Conservation (phyloP, 2,329 filamentous ascomycete genomes). For the Aureobasidium sp. region DNA sequence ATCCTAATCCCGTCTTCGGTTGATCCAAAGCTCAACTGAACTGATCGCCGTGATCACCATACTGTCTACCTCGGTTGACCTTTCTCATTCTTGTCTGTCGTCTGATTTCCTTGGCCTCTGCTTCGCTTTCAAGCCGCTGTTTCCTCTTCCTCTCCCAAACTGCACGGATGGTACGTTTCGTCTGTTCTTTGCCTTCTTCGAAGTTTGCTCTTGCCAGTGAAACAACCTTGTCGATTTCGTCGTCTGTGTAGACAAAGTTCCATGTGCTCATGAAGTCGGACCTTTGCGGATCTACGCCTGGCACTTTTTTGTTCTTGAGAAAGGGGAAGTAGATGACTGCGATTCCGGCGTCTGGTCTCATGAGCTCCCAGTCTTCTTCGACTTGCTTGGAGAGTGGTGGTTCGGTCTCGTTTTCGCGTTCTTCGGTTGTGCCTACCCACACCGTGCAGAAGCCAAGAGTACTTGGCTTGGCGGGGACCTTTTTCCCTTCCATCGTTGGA, state of each 20-base stretch:
- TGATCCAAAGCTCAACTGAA: conserved; percentile 54
- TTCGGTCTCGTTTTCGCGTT: conserved; percentile 54
- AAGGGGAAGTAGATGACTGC: conserved; percentile 88
- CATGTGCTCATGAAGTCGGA: conserved; percentile 89
- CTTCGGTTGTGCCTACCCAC: conserved; percentile 82
- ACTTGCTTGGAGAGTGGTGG: conserved; percentile 47
- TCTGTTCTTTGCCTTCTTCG: conserved; percentile 69
- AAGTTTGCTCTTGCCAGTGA: conserved; percentile 81
- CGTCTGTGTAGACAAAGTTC: conserved; percentile 94
- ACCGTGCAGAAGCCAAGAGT: conserved; percentile 84
- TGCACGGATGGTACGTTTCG: conserved; percentile 70
- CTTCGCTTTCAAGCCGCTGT: conserved; percentile 49
- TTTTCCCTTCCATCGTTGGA: conserved; percentile 20
- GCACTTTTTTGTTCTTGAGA: conserved; percentile 70
- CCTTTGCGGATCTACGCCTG: conserved; percentile 72
- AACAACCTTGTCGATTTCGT: conserved; percentile 81
- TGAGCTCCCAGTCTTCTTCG: conserved; percentile 59
- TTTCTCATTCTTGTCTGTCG: conserved; percentile 37
- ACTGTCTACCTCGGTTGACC: conserved; percentile 49
- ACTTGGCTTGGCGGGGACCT: conserved; percentile 29
- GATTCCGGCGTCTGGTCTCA: conserved; percentile 73
- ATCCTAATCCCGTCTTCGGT: too few species aligned
- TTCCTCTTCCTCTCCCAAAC: conserved; percentile 90
- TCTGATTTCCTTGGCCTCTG: conserved; percentile 32
- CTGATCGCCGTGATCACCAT: conserved; percentile 53